Base-by-base conservation (phyloP, 805 yeast species). In the Yamadazyma kitorensis region DNA sequence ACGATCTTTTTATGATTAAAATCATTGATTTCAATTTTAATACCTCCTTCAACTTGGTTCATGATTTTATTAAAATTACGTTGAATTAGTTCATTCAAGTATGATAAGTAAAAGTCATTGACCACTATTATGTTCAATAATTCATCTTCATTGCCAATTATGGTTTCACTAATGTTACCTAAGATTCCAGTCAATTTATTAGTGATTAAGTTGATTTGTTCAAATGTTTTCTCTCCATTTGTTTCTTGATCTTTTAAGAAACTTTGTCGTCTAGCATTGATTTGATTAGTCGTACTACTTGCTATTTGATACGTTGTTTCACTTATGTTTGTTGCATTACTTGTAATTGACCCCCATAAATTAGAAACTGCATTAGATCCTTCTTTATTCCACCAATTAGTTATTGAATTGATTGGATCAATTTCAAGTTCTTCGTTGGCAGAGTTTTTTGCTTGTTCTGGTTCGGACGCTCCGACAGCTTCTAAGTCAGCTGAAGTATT, bases 1-100 rank as follows among this genome's bases (percentile, higher is more conserved):
- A 13, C 22, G 9, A 45, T 43, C 20, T 54, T 48, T 15, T 39
- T 47, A 39, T 59, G 64, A 43, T 64, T 62, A 45, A 56, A 61
- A 36, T 80, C 80, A 39, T 69, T 70, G 10, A 81, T 76, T 39
- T 72, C 68, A 11, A 82, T 75, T 33, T 75, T 72, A 30, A 84
- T 80, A 11, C 82, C 85, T 24, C 89, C 91, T 54, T 84, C 88
- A 3, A 84, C 91, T 54, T 83, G 91, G 33, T 68, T 65, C 74
- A 84, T 72, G 9, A 82, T 87, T 33, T 61, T 64, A 45, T 74
- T 74, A 53, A 84, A 83, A 43, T 75, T 76, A 29, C 61, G 55
- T 33, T 69, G 69, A 10, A 80, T 72, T 32, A 72, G 56, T 10
- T 62, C 57, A 29, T 71, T 69, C 40, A 79, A 64, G 38, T 61